Evolutionary conservation across 179 eudicot genomes (phyloP).

Genomic region (Actinidia chinensis): DNA sequence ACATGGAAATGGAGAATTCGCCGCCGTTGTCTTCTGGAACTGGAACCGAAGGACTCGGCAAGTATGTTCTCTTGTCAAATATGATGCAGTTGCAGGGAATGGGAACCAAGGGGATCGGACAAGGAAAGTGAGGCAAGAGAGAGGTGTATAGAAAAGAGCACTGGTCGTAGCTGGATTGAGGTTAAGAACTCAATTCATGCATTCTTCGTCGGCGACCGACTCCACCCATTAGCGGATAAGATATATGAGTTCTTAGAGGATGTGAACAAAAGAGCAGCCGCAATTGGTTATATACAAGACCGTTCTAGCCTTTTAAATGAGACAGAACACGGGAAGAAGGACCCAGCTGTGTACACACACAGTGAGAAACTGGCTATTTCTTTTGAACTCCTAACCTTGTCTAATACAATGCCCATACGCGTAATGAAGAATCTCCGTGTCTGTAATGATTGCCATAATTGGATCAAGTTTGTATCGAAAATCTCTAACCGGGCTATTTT

Average conservation of each 20-base stretch:
- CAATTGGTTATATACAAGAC: constrained; percentile 43
- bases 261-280: constrained; percentile 32
- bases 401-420: constrained; percentile 50
- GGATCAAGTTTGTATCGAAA: constrained; percentile 73
- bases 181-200: constrained; percentile 48
- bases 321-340: constrained; percentile 40
- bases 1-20: constrained; percentile 42
- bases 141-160: constrained; percentile 54
- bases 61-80: constrained; percentile 51
- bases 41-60: constrained; percentile 51
- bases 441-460: constrained; percentile 90
- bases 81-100: constrained; percentile 50
- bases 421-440: constrained; percentile 90
- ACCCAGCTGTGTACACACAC: constrained; percentile 36
- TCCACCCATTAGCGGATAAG: constrained; percentile 44
- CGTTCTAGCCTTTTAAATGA: constrained; percentile 42
- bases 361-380: constrained; percentile 90
- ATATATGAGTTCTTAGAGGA: constrained; percentile 46
- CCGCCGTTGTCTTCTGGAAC: constrained; percentile 38
- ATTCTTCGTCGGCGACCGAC: constrained; percentile 51
- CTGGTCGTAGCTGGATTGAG: constrained; percentile 58
- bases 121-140: constrained; percentile 45
- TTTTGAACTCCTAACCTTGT: constrained; percentile 67
- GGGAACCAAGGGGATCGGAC: constrained; percentile 41
- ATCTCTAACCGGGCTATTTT: constrained; percentile 59